These are phyloP conservation scores for Neurospora sp. DNA, from an alignment of 495 filamentous ascomycete genomes.

Conservation along the genomic window DNA sequence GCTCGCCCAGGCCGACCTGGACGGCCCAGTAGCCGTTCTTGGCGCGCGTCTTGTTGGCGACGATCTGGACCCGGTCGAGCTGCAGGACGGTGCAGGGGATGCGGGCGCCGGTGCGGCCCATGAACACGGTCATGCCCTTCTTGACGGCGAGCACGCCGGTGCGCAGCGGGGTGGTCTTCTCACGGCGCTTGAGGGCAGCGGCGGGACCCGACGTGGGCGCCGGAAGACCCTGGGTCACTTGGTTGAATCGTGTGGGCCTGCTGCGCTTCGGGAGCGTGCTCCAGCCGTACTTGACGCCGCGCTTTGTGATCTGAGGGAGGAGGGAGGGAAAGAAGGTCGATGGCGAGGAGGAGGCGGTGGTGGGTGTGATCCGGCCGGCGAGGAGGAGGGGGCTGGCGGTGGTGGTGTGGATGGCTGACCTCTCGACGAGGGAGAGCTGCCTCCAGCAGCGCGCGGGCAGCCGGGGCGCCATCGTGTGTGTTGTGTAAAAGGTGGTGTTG, in stretches of 20 bases:
- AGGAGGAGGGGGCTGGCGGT: conserved; percentile 18
- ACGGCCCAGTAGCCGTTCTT: conserved; percentile 87
- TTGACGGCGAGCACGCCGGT: conserved; percentile 79
- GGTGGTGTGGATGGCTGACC: conserved; percentile 13
- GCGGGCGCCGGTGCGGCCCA: conserved; percentile 66
- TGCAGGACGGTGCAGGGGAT: conserved; percentile 87
- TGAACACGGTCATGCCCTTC: conserved; percentile 90
- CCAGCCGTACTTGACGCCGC: conserved; percentile 47
- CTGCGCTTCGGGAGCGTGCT: conserved; percentile 29
- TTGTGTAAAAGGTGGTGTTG: neutral
- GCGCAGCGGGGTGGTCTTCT: conserved; percentile 63
- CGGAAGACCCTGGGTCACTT: conserved; percentile 37
- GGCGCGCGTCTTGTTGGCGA: conserved; percentile 69
- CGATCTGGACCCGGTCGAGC: conserved; percentile 81
- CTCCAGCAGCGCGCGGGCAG: conserved; percentile 40
- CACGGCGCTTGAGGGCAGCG: conserved; percentile 72
- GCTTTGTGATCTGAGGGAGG: conserved; percentile 36
- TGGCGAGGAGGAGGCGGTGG: conserved; percentile 23
- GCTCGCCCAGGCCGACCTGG: too few relatives aligned
- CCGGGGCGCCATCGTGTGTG: conserved; percentile 39
- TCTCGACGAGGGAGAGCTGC: conserved; percentile 23
- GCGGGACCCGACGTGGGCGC: conserved; percentile 60
- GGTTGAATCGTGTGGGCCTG: conserved; percentile 42
- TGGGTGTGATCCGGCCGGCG: conserved; percentile 8
- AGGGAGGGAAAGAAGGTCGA: conserved; percentile 11